A percentile compares a stretch with the other conserved stretches of the same genome.
phyloP scores from a whole-genome alignment of 495 filamentous ascomycete species.

The Neurospora sp. region DNA sequence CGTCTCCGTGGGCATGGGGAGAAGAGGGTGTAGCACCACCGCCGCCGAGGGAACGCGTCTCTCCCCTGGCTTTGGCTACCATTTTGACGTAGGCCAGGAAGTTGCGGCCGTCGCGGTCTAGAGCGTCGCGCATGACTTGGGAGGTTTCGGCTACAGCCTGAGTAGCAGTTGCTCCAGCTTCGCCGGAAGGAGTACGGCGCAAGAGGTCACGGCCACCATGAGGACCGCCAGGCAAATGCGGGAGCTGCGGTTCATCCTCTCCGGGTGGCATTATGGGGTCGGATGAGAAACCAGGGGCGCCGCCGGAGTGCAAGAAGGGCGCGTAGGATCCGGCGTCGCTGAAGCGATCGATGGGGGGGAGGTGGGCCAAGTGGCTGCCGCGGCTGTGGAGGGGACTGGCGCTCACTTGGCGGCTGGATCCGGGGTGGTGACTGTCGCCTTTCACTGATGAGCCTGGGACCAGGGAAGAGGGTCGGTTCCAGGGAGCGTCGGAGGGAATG shows the following conservation, averaged over 20 bases:
- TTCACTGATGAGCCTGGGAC: slow-evolving; percentile 32
- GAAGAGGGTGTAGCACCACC: not conserved
- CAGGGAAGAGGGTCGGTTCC: slow-evolving; percentile 34
- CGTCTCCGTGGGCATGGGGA: not conserved
- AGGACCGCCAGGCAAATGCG: not conserved
- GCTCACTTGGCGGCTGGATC: slow-evolving; percentile 19
- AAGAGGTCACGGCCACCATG: not conserved
- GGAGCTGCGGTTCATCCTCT: slow-evolving; percentile 2
- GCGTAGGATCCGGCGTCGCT: slow-evolving; percentile 22
- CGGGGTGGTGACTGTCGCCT: slow-evolving; percentile 11
- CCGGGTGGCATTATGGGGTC: slow-evolving; percentile 5
- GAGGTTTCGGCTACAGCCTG: slow-evolving; percentile 6
- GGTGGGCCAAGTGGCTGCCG: slow-evolving; percentile 12
- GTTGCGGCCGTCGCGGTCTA: slow-evolving; percentile 31
- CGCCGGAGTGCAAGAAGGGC: slow-evolving; percentile 19
- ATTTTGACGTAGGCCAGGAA: slow-evolving; percentile 47
- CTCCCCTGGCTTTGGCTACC: slow-evolving; percentile 25
- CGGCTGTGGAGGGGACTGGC: slow-evolving; percentile 30
- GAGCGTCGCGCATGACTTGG: slow-evolving; percentile 12
- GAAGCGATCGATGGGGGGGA: slow-evolving; percentile 27
- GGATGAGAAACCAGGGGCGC: slow-evolving; percentile 12
- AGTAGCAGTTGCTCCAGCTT: not conserved
- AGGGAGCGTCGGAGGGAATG: slow-evolving; percentile 31
- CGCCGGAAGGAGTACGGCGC: not conserved
- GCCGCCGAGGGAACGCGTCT: not conserved